Base-by-base conservation (phyloP, 768 basidiomycete species). In the Mycena vitilis region DNA sequence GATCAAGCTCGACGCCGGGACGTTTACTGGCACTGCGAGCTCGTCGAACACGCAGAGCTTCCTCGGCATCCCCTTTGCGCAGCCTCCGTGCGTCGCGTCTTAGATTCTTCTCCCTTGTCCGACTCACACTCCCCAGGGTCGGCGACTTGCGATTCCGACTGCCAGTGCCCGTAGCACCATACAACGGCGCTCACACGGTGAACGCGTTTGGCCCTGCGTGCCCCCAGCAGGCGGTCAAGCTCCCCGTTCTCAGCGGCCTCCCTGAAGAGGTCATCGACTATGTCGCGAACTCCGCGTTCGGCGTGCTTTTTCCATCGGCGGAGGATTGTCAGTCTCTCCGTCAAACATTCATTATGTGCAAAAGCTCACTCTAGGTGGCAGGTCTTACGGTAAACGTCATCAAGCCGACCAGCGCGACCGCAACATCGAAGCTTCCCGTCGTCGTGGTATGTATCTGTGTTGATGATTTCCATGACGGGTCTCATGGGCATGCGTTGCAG, bases 361-460 rank as follows among this genome's bases (percentile, higher is more conserved):
- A 37, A 53, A 15, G 22, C 20, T 57, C 8, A 49, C 20, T 30
- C 25, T 30, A 5, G 2, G 4, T 16, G 18, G 25, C 45, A 82
- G 81, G 82, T 72, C 75, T 88, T 2, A 85, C 81, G 2, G 58
- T 88, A 51, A 87, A 87, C 54, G 79, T 87, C n/a, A 75, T 85
- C 36, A 78, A 78, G 30, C 86, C 87, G 7, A 66, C 78, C 2
- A 76, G 73, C 58, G 75, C 78, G 1, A 79, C 77, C 1, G 67
- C 80, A 0, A 72, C 74, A 15, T 79, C 78, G 4, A 83, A 82
- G 52, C 77, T 88, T 2, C 87, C 87, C 0, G 84, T 88, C 2
- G 77, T 86, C 10, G 84, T 83, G 44, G 87, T 87, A 70, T 51
- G 84, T 74, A 1, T 42, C 25, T 37, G 22, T 16, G 23, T n/a